phyloP scores from a whole-genome alignment of 1,284 basidiomycete species.

The Schizophyllum commune region DNA sequence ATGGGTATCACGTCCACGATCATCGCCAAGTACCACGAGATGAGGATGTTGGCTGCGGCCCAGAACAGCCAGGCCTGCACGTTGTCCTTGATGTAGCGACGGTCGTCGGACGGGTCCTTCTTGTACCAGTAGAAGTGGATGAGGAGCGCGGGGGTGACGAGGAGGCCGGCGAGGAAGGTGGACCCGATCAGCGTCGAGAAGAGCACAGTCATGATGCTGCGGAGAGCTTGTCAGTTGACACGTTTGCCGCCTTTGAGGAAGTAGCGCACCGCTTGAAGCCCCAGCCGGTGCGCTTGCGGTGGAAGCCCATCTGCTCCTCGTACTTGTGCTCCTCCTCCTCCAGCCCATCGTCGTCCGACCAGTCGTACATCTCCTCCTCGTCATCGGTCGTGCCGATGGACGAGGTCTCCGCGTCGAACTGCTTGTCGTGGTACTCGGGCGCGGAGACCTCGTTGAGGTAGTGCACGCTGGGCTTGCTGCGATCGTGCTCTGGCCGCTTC shows the following conservation, averaged over 20 bases:
- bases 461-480: not conserved
- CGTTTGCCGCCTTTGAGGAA: not conserved
- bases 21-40: slow-evolving; percentile 71
- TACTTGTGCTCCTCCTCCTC: slow-evolving; percentile 62
- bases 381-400: slow-evolving; percentile 52
- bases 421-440: not conserved
- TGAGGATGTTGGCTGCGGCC: slow-evolving; percentile 64
- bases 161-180: slow-evolving; percentile 49
- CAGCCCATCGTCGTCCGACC: slow-evolving; percentile 69
- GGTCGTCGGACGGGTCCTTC: slow-evolving; percentile 43
- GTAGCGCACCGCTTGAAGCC: slow-evolving; percentile 43
- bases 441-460: not conserved
- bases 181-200: slow-evolving; percentile 70
- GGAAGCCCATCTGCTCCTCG: slow-evolving; percentile 47
- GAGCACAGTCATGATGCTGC: slow-evolving; percentile 50
- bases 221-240: slow-evolving; percentile 1
- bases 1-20: slow-evolving; percentile 59
- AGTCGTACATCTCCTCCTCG: slow-evolving; percentile 56
- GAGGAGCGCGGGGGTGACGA: slow-evolving; percentile 52
- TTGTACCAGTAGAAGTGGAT: slow-evolving; percentile 65
- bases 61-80: slow-evolving; percentile 73
- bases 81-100: slow-evolving; percentile 57
- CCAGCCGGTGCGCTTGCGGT: slow-evolving; percentile 39
- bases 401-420: slow-evolving; percentile 29
- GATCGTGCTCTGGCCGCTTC: not conserved